Evolutionary conservation across 2,329 filamentous ascomycete species (phyloP).

Genomic region (Aspergillus tubingensis): DNA sequence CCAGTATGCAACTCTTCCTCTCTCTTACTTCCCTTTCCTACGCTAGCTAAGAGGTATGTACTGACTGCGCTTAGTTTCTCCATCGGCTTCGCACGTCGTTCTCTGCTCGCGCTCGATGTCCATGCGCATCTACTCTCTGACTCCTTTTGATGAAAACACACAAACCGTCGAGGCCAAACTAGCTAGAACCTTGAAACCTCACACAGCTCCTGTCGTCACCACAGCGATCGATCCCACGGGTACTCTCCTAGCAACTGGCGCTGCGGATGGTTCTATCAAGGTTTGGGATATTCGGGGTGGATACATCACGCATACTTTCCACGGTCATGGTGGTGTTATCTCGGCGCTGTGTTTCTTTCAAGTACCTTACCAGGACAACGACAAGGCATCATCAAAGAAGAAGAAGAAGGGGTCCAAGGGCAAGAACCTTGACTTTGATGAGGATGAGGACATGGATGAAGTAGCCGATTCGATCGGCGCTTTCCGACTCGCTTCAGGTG

Average conservation of each 20-base stretch:
- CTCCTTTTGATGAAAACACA: slow-evolving; percentile 57
- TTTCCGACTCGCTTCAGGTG: slow-evolving; percentile 84
- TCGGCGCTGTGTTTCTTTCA: slow-evolving; percentile 93
- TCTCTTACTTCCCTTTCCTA: not conserved
- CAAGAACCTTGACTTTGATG: slow-evolving; percentile 27
- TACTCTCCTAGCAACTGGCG: slow-evolving; percentile 87
- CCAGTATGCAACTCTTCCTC: slow-evolving; percentile 34
- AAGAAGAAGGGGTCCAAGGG: slow-evolving; percentile 49
- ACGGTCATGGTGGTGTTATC: slow-evolving; percentile 86
- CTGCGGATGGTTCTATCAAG: slow-evolving; percentile 90
- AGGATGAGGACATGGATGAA: slow-evolving; percentile 49
- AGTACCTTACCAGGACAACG: slow-evolving; percentile 52
- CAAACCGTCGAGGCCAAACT: slow-evolving; percentile 66
- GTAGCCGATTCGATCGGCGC: slow-evolving; percentile 54
- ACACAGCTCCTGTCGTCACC: slow-evolving; percentile 85
- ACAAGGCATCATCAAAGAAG: slow-evolving; percentile 41
- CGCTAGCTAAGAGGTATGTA: not conserved
- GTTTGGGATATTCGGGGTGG: slow-evolving; percentile 93
- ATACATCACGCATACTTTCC: slow-evolving; percentile 92
- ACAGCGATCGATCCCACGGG: slow-evolving; percentile 82
- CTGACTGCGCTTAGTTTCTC: slow-evolving; percentile 64
- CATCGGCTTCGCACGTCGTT: slow-evolving; percentile 82
- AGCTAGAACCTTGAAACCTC: slow-evolving; percentile 81
- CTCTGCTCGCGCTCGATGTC: slow-evolving; percentile 93
- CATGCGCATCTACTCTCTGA: slow-evolving; percentile 85